Base-by-base conservation (phyloP, 148 eudicot species). In the Silene latifolia region DNA sequence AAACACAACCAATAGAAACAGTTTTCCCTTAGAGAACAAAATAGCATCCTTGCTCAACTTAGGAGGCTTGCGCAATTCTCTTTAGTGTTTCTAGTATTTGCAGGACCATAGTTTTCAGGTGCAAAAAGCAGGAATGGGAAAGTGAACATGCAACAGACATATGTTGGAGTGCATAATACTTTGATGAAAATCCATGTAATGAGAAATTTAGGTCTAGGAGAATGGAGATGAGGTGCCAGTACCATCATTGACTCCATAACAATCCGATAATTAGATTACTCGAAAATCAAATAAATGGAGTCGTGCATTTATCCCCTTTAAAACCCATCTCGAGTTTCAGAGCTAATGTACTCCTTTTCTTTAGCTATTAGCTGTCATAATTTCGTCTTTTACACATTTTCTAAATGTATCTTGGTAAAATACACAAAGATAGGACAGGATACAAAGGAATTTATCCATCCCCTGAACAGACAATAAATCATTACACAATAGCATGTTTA, bases 311-410 rank as follows among this genome's bases (percentile, higher is more conserved):
- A 27, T 24, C 14, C 24, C 18, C 18, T 63, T 63, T 27, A 27
- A n/a, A 63, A 11, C n/a, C n/a, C 67, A 27, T 10, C 39, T 29
- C 4, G 7, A 32, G 17, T 65, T 12, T 4, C 69, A 29, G 32
- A 15, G 69, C 69, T 65, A 63, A 63, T 25, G 39, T 63, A 67
- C 19, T 2, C 51, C 24, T 67, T 19, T 2, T 15, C 70, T 67
- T 35, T 39, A 67, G 53, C 70, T 35, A 39, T 35, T 39, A 67
- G 44, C 8, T 18, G 51, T 19, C 53, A 67, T 67, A 39, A 19
- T n/a, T 39, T 67, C 53, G 17, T 67, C 25, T 67, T 67, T 42
- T 67, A 67, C 23, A 9, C 24, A 67, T 65, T n/a, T 65, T n/a
- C 20, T 29, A 15, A 42, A 67, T 42, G 13, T 44, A 68, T 18